Evolutionary conservation across 73 alveolate genomes (phyloP), one percentile per base, ranked within the genome.

Genomic region (Paraurostyla sp.): DNA sequence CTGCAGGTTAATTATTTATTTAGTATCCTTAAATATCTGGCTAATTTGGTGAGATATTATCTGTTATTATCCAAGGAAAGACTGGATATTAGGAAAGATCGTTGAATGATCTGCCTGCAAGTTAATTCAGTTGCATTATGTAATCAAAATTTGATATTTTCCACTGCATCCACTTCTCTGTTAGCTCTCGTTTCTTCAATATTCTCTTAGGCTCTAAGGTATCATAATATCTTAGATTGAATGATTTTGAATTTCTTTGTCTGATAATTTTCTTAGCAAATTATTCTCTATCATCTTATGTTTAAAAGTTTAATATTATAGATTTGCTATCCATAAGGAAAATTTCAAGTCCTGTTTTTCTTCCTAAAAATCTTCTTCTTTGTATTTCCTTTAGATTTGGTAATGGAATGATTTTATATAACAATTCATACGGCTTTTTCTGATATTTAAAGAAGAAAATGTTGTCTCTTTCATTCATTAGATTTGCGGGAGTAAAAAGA

Each of bases 61-160:
- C 87, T 80, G 83, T 94, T 69, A 97, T 49, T 27, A 98, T 93
- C 99, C 99, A 98, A 0, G 99, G 99, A 85, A 96, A 85, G 15
- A 98, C 99, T 22, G 99, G 99, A 90, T 98, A 98, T 89, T 98
- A 96, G 46, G 98, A 89, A 22, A 98, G 91, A 89, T 98, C 99
- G 62, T 97, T 97, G 90, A 89, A 96, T 33, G 98, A 88, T 76
- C 99, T 92, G 20, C 98, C 97, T 38, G 98, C 94, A 60, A 92
- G 91, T 54, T 91, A 36, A 88, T 98, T 98, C 85, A 98, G 71
- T 29, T 58, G 73, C 97, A 96, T 95, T 36, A 98, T 35, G 78
- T 97, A 92, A 60, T 95, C 97, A 69, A 96, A 94, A 76, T 97
- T 98, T 51, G 99, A 93, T 22, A 97, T 97, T 82, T 97, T 63